Base-by-base conservation (phyloP, 2,329 filamentous ascomycete species). In the Penicillium brevicompactum region DNA sequence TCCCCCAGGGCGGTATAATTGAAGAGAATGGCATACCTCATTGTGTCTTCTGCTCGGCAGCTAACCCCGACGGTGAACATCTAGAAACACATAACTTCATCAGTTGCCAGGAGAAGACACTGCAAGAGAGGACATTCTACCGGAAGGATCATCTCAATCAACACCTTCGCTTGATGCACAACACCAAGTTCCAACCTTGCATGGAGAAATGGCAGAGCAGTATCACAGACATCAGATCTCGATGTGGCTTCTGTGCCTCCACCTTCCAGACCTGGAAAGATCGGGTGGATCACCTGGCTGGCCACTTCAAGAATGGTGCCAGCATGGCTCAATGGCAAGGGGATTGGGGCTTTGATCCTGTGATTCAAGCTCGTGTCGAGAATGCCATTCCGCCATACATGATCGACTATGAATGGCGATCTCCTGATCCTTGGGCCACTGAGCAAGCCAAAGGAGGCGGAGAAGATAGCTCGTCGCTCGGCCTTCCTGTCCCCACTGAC, bases 71-170 rank as follows among this genome's bases (percentile, higher is more conserved):
- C 7, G 69, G 75, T 22, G 80, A 82, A 13, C 85, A 87, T 67
- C 67, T 86, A 14, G 83, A 85, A 60, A 76, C 74, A 7, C 85
- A 87, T 72, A 84, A 86, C 59, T 84, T 84, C 66, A 73, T 74
- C 32, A 74, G 77, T 27, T 87, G 85, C 63, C 81, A 84, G 60
- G 83, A 86, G 59, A 87, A 87, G 67, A 82, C 82, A 4, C 59
- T 80, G 1, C 80, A 84, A 44, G 82, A 85, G 53, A 78, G 84
- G 34, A 86, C 82, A 0, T 87, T 86, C 67, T 86, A 84, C 63
- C 76, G 84, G 24, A 86, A 86, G 67, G 84, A 87, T 62, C 84
- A 87, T 63, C 75, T 87, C 11, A 79, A 83, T 47, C 84, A 87
- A 63, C 84, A 87, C 67, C 70, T 86, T 31, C 78, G 83, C 34